A percentile compares a stretch with the other conserved stretches of the same genome.
phyloP scores from a whole-genome alignment of 306 rosid genomes.

The Biancaea sappan region DNA sequence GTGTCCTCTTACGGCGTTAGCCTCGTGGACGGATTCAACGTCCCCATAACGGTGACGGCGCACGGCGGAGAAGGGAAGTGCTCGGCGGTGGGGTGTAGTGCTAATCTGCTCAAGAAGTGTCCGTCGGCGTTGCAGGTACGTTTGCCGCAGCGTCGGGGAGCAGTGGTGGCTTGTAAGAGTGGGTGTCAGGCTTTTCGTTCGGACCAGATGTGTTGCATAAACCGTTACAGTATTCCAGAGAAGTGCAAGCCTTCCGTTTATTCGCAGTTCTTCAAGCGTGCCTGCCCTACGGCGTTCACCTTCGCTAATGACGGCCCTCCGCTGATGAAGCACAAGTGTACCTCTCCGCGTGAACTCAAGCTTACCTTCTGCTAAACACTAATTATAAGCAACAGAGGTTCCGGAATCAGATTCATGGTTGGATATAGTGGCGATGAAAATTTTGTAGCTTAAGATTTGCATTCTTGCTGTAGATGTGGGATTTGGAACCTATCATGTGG shows the following conservation, averaged over 20 bases:
- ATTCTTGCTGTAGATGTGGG: too few relatives aligned
- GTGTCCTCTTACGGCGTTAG: constrained; percentile 62
- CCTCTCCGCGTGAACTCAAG: constrained; percentile 85
- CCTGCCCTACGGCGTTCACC: constrained; percentile 70
- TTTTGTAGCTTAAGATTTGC: too few relatives aligned
- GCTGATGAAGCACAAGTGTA: constrained; percentile 76
- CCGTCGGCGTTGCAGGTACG: constrained; percentile 41
- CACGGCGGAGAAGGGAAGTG: constrained; percentile 61
- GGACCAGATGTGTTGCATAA: constrained; percentile 71
- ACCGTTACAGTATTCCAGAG: constrained; percentile 60
- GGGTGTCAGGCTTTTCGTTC: constrained; percentile 72
- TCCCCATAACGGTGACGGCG: constrained; percentile 55
- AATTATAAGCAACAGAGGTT: constrained; percentile 50
- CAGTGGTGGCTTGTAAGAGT: constrained; percentile 72
- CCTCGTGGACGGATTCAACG: constrained; percentile 66
- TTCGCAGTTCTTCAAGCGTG: constrained; percentile 63
- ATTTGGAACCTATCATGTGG: too few relatives aligned
- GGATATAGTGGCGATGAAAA: too few relatives aligned
- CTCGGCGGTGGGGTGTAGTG: constrained; percentile 54
- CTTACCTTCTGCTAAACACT: constrained; percentile 87
- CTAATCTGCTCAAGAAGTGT: constrained; percentile 52
- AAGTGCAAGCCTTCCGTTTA: constrained; percentile 53
- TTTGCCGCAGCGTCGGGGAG: constrained; percentile 18
- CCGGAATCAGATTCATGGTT: too few relatives aligned
- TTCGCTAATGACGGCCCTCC: constrained; percentile 75